These are phyloP conservation scores for Penicillium lagena DNA, from an alignment of 495 filamentous ascomycete genomes.

Conservation along the genomic window DNA sequence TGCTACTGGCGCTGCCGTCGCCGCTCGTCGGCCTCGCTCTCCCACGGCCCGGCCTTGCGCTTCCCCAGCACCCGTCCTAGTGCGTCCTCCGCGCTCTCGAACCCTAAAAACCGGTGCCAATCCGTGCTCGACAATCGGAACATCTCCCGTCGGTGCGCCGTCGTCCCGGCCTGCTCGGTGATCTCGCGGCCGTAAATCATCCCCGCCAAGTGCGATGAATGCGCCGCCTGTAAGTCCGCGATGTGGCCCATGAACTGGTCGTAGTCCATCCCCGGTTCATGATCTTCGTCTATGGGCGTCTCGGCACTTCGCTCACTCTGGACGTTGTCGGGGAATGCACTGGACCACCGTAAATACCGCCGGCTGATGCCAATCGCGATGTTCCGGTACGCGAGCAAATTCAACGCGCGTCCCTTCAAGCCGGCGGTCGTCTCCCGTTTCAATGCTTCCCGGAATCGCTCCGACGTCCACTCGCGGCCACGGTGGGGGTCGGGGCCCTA, in stretches of 20 bases:
- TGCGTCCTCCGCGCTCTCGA: no score
- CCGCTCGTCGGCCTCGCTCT: no score
- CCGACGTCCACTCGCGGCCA: constrained; percentile 1
- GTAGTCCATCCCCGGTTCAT: background rate
- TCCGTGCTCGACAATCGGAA: constrained; percentile 5
- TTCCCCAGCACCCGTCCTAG: no score
- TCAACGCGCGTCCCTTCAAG: background rate
- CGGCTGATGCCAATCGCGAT: constrained; percentile 5
- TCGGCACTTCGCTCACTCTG: background rate
- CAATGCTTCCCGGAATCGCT: background rate
- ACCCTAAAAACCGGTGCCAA: constrained; percentile 2
- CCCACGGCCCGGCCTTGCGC: no score
- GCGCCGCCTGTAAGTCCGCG: constrained; percentile 3
- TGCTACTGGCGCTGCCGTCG: no score
- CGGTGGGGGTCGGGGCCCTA: background rate
- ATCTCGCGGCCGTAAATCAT: constrained; percentile 11
- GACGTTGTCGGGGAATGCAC: constrained; percentile 1
- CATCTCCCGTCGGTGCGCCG: constrained; percentile 1
- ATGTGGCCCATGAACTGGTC: no score
- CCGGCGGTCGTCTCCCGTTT: background rate
- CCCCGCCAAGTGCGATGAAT: constrained; percentile 7
- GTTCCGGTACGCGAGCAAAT: constrained; percentile 1
- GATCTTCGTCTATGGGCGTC: background rate
- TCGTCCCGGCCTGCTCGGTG: constrained; percentile 6
- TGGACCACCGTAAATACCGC: background rate